These are phyloP conservation scores for Candida odintsovae DNA, from an alignment of 805 yeast species.

Conservation along the genomic window DNA sequence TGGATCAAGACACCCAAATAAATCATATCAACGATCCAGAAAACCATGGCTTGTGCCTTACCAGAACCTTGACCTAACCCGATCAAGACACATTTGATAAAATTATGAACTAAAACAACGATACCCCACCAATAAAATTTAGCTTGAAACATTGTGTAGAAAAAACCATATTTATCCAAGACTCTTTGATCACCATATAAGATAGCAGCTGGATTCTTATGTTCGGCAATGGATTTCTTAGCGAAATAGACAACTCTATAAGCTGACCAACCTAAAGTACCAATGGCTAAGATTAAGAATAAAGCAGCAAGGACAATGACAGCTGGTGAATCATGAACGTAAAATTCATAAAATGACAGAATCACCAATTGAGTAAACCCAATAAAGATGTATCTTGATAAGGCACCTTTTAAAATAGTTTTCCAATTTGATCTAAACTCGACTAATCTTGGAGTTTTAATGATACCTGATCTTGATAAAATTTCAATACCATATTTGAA, in stretches of 20 bases:
- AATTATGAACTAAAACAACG: slow-evolving; percentile 52
- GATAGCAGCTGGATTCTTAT: slow-evolving; percentile 81
- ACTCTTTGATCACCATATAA: slow-evolving; percentile 73
- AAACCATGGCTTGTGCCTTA: slow-evolving; percentile 69
- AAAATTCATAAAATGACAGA: slow-evolving; percentile 84
- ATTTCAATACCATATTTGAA: slow-evolving; percentile 47
- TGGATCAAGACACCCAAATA: slow-evolving; percentile 61
- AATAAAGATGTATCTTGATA: slow-evolving; percentile 73
- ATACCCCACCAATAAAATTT: slow-evolving; percentile 78
- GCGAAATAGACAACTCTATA: slow-evolving; percentile 64
- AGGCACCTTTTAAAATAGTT: slow-evolving; percentile 65
- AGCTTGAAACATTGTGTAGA: slow-evolving; percentile 86
- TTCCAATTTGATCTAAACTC: slow-evolving; percentile 53
- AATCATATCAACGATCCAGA: slow-evolving; percentile 70
- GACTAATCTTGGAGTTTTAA: slow-evolving; percentile 40
- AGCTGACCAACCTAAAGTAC: slow-evolving; percentile 58
- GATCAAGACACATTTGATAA: slow-evolving; percentile 66
- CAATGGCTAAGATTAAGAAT: slow-evolving; percentile 55
- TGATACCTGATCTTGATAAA: slow-evolving; percentile 41
- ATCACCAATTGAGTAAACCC: slow-evolving; percentile 81
- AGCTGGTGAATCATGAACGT: slow-evolving; percentile 78
- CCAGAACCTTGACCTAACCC: slow-evolving; percentile 79
- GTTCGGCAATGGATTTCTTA: slow-evolving; percentile 46
- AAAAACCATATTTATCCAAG: slow-evolving; percentile 77
- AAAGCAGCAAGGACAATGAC: slow-evolving; percentile 76